Base-by-base conservation (phyloP, 495 filamentous ascomycete species). In the Staphylotrichum longicolle region DNA sequence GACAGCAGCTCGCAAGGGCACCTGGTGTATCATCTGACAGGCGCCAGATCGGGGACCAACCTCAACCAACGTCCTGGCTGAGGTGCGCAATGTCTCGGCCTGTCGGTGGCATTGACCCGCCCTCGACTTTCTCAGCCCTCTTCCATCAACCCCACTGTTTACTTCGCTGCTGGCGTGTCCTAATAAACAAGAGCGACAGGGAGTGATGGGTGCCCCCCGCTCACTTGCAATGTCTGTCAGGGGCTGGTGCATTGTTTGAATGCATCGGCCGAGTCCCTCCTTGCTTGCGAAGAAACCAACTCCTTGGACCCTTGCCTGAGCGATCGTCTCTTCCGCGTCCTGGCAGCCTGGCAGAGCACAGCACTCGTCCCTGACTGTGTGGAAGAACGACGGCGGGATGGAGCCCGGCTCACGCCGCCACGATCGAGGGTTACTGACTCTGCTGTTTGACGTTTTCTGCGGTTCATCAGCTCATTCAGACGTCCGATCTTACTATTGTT, bases 21-120 rank as follows among this genome's bases (percentile, higher is more conserved):
- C 30, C 40, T 39, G 15, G 33, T 41, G 47, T 5, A 39, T 39
- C 50, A 42, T 44, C 32, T 48, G 49, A 45, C 30, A 48, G 35
- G 3, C 15, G 39, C 3, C 20, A 39, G 4, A 37, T 54, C 49
- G 37, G n/a, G 27, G 32, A 27, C 15, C 49, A 6, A 12, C 27
- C 40, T 42, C 52, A 27, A 27, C 20, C 20, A 27, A 27, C 20
- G 20, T 27, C 52, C 14, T 50, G 52, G 45, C 32, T 40, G 35
- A 11, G 52, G 10, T 15, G 45, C 20, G 60, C 52, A 48, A 51
- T 56, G 60, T 56, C 45, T 62, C 60, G 52, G 60, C 53, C 53
- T 55, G 60, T 62, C 52, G 37, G 60, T 56, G 60, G 52, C 50
- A 61, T 61, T 49, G 41, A 12, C n/a, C 41, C 37, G 15, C 34